Conservation (phyloP, 257 asterid species). For the Orobanche coerulescens region DNA sequence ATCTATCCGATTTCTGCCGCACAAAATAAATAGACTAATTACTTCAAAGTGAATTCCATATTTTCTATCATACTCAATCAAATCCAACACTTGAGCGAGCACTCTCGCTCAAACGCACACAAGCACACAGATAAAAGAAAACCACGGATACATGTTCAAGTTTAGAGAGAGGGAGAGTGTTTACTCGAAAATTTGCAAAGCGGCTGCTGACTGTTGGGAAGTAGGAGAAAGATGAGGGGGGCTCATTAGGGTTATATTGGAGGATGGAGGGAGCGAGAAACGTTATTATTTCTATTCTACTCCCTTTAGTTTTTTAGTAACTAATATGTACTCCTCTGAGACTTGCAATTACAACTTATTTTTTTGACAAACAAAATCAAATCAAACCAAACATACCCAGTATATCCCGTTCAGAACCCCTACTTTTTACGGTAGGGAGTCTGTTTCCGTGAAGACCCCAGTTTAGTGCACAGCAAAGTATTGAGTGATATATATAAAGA, state of each 20-base stretch:
- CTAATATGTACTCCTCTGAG: too few relatives aligned
- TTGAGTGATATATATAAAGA: too few relatives aligned
- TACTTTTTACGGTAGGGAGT: too few relatives aligned
- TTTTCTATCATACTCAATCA: background rate
- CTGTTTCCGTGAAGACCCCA: too few relatives aligned
- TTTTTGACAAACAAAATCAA: too few relatives aligned
- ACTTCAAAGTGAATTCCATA: background rate
- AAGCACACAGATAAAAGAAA: background rate
- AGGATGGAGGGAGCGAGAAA: background rate
- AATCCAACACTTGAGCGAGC: background rate
- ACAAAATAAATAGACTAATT: background rate
- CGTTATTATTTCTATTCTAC: too few relatives aligned
- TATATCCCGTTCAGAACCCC: too few relatives aligned
- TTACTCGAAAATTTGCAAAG: constrained; percentile 19
- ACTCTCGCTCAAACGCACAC: background rate
- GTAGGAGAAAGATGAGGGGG: too few relatives aligned
- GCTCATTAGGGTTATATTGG: background rate
- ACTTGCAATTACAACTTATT: too few relatives aligned
- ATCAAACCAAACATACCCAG: too few relatives aligned
- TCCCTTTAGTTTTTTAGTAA: too few relatives aligned
- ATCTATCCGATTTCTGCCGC: background rate
- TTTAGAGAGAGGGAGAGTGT: background rate
- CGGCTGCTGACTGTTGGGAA: constrained; percentile 4
- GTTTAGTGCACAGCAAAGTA: too few relatives aligned
- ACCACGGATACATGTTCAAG: background rate